phyloP scores from a whole-genome alignment of 495 filamentous ascomycete genomes.

The Cudoniella acicularis region DNA sequence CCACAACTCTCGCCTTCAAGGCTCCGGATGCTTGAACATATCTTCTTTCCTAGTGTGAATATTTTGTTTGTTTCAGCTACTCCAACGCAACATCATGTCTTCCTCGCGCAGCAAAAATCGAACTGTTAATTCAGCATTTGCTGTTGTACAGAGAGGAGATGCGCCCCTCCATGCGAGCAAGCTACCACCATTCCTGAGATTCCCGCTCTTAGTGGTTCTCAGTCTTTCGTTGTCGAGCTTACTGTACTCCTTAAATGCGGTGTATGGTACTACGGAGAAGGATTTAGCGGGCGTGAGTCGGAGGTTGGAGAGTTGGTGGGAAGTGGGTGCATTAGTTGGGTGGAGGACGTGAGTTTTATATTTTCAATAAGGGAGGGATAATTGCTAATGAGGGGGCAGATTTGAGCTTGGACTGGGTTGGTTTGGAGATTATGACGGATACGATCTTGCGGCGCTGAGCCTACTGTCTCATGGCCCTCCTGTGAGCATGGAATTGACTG shows the following conservation, averaged over 20 bases:
- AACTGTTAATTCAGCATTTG: conserved; percentile 1
- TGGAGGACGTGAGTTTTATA: conserved; percentile 64
- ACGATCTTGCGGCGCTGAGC: conserved; percentile 65
- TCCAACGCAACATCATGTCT: background rate
- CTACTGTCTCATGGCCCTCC: conserved; percentile 68
- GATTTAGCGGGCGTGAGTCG: conserved; percentile 62
- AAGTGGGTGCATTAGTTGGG: conserved; percentile 55
- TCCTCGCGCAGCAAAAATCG: background rate
- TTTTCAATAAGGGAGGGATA: too few species aligned
- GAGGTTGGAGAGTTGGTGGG: conserved; percentile 53
- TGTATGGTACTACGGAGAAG: conserved; percentile 40
- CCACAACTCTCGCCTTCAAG: too few species aligned
- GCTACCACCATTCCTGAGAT: conserved; percentile 53
- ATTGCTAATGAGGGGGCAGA: conserved; percentile 32
- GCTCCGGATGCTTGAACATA: too few species aligned
- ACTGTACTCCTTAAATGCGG: conserved; percentile 51
- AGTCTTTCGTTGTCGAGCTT: conserved; percentile 58
- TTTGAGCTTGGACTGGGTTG: conserved; percentile 67
- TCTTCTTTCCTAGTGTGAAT: too few species aligned
- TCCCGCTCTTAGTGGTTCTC: conserved; percentile 58
- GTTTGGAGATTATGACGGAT: conserved; percentile 65
- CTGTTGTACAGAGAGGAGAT: conserved; percentile 4
- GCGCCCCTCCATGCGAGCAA: conserved; percentile 27
- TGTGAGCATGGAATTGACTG: conserved; percentile 33
- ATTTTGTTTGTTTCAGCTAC: too few species aligned